Evolutionary conservation across 1,284 basidiomycete genomes (phyloP), one percentile per base, ranked within the genome.

Genomic region (Schizophyllum amplum): DNA sequence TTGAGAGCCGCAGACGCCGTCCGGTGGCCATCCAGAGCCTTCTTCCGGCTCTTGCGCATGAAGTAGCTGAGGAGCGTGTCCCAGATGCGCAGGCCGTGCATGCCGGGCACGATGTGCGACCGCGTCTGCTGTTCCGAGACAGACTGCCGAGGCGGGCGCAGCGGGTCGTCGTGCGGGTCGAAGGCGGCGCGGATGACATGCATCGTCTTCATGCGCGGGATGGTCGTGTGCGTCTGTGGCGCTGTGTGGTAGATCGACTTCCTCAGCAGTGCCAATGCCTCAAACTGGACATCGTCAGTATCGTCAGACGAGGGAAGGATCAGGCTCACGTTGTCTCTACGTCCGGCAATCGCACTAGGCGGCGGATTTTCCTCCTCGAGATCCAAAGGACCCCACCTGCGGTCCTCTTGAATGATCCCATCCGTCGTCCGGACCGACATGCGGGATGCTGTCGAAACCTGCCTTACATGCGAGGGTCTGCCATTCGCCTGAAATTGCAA

Each of bases 331-430:
- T 83, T 87, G 64, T 87, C 84, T 46, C 76, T 71, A 51, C 85
- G 72, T 17, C 75, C 80, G 1, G 81, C 84, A 57, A 89, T 86
- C 1, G 83, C 82, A 55, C 76, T 81, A 1, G 82, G 76, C 6
- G 85, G 84, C 7, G 84, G 84, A 5, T 65, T 67, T 65, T 88
- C 85, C 20, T 79, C 75, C 6, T 76, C 77, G 13, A 84, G 66
- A 64, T 84, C 82, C 51, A 84, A 66, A 1, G 81, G 82, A 0
- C 81, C 82, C 76, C 75, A 81, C 26, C 80, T 67, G 47, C 77
- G 64, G 46, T 76, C 73, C 17, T 63, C 59, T 60, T 79, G 75
- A 51, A 78, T 76, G 11, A 47, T 54, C 7, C 69, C 65, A 21
- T 61, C 59, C 5, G 57, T 60, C 11, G 58, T 24, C n/a, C 60